These are phyloP conservation scores for Cucurbita maxima DNA, from an alignment of 306 rosid species.

Conservation along the genomic window DNA sequence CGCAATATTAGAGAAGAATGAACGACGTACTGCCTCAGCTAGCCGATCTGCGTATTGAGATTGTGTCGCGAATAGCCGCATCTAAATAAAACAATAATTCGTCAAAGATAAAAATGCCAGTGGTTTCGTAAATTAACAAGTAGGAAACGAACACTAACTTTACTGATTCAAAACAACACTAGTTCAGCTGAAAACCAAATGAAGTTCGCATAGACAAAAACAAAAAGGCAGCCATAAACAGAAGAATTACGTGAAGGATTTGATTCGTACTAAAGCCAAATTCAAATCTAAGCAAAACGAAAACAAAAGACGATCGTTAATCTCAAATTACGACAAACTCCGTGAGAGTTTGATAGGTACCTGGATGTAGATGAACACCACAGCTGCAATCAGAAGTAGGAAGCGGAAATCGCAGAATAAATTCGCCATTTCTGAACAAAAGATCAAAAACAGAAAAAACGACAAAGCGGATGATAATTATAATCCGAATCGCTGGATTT, in stretches of 20 bases:
- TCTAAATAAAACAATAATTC: slow-evolving; percentile 18
- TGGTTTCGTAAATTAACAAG: background rate
- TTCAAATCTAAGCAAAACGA: too few species aligned
- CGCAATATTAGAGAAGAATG: background rate
- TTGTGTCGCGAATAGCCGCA: slow-evolving; percentile 76
- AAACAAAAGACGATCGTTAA: too few species aligned
- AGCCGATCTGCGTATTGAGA: slow-evolving; percentile 89
- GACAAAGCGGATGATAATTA: background rate
- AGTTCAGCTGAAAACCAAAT: background rate
- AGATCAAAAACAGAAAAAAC: background rate
- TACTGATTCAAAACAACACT: background rate
- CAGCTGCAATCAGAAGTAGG: slow-evolving; percentile 64
- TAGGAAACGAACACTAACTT: background rate
- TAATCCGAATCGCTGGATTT: background rate
- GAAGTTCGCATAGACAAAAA: background rate
- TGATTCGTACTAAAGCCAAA: background rate
- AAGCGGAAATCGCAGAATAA: slow-evolving; percentile 71
- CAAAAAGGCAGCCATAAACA: background rate
- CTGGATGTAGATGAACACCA: slow-evolving; percentile 78
- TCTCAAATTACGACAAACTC: background rate
- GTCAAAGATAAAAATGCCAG: background rate
- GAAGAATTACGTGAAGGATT: background rate
- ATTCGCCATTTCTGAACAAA: slow-evolving; percentile 28
- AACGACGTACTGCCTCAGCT: slow-evolving; percentile 55
- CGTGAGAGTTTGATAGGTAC: slow-evolving; percentile 17